Percentiles rank a stretch among this genome's conserved stretches.
Conservation (phyloP, 2,329 filamentous ascomycete species). For the Colletotrichum shisoi region DNA sequence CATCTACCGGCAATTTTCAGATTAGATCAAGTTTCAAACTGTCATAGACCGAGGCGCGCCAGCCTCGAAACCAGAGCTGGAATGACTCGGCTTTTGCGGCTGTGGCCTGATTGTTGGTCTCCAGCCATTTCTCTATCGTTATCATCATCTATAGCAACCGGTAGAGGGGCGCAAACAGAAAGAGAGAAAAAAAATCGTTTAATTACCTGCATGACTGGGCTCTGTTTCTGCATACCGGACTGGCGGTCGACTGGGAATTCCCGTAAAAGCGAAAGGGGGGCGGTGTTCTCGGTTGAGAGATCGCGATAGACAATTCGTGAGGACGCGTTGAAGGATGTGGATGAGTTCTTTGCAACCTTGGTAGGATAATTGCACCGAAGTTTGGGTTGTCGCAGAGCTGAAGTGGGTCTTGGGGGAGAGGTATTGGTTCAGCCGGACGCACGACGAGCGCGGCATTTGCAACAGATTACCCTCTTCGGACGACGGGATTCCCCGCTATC, state of each 20-base stretch:
- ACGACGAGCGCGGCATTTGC: constrained; percentile 9
- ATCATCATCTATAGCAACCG: constrained; percentile 52
- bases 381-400: constrained; percentile 9
- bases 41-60: constrained; percentile 51
- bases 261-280: constrained; percentile 4
- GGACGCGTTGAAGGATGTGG: constrained; percentile 35
- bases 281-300: background rate
- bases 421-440: constrained; percentile 14
- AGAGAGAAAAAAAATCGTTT: constrained; percentile 21
- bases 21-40: constrained; percentile 71
- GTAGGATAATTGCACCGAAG: constrained; percentile 1
- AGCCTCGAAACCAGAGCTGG: constrained; percentile 58
- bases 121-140: constrained; percentile 48
- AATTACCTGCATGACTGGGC: constrained; percentile 37
- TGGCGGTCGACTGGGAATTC: constrained; percentile 17
- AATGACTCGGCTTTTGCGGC: constrained; percentile 59
- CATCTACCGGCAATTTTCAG: constrained; percentile 52
- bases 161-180: constrained; percentile 32
- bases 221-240: constrained; percentile 33
- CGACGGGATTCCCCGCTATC: constrained; percentile 22
- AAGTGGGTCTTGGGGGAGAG: constrained; percentile 27
- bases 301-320: constrained; percentile 25
- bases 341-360: constrained; percentile 27
- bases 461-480: constrained; percentile 14
- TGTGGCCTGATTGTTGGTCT: constrained; percentile 41